Percentiles rank a stretch among this genome's conserved stretches.
Conservation (phyloP, 805 yeast species). For the Ogataea saltuana region DNA sequence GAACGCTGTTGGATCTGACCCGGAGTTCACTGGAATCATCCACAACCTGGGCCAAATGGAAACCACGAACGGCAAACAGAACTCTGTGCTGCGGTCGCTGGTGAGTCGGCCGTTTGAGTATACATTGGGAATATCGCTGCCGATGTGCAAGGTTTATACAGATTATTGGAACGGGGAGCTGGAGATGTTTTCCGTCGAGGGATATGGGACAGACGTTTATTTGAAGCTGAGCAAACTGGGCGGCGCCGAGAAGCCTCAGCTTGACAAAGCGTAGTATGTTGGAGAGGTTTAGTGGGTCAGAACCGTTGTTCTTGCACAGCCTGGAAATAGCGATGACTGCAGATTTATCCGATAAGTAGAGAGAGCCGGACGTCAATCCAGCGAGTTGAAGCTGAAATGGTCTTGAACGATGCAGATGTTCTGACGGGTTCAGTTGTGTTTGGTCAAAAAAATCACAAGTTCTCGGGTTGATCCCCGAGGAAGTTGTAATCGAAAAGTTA, state of each 20-base stretch:
- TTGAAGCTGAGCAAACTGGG: conserved; percentile 80
- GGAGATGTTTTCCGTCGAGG: conserved; percentile 79
- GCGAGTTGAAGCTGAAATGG: no score
- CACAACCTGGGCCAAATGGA: conserved; percentile 36
- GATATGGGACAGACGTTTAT: conserved; percentile 89
- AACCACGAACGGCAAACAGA: conserved; percentile 27
- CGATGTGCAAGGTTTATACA: conserved; percentile 89
- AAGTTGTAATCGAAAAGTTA: no score
- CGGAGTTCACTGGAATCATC: conserved; percentile 27
- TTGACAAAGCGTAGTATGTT: conserved; percentile 82
- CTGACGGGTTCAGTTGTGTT: no score
- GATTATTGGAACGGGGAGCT: conserved; percentile 97
- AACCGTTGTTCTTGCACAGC: no score
- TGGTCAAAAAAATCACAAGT: no score
- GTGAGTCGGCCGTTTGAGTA: conserved; percentile 71
- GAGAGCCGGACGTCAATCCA: no score
- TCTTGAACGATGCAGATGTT: no score
- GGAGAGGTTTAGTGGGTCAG: no score
- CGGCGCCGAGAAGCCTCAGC: conserved; percentile 57
- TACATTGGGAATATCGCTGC: conserved; percentile 84
- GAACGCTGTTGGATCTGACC: conserved; percentile 6
- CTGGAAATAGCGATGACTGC: no score
- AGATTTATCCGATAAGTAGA: no score
- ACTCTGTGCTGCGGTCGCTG: conserved; percentile 61
- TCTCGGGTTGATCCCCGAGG: no score